Evolutionary conservation across 305 asterid genomes (phyloP), one percentile per base, ranked within the genome.

Genomic region (Vinca major): DNA sequence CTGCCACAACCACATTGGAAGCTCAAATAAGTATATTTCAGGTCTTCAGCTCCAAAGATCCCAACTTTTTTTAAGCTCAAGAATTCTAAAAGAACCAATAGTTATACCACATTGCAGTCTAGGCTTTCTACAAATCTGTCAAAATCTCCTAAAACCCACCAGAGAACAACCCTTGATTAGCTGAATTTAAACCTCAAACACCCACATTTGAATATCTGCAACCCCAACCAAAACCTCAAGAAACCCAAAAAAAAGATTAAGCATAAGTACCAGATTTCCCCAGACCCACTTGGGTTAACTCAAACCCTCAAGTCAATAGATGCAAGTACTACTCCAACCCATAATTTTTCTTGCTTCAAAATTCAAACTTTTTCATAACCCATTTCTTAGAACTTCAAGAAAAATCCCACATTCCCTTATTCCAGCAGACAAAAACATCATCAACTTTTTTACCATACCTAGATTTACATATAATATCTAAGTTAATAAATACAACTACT

Each of bases 121-220:
- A 68, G 73, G 62, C 58, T 41, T 56, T 66, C 9, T 36, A 55
- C 19, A 51, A 68, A 39, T 56, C 68, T 20, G 51, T 40, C 52
- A 58, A 52, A 66, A 62, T 26, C 37, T 50, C 54, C 61, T 12
- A 13, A 40, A 65, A 20, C 16, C 48, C 33, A 43, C 57, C 11
- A 44, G 40, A 55, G 39, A 64, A 40, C 33, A 19, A 40, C 36
- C 5, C 17, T 14, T 60, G 39, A 48, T 69, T 64, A 60, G 66
- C 66, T 63, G 17, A 33, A 44, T 49, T 55, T 19, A 36, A 36
- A 36, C 75, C 51, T 17, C 48, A 40, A 5, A 55, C 65, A 65
- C 20, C 76, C 43, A 62, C 74, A 70, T 61, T 69, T 37, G 61
- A 44, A n/a, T 33, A 33, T 49, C 4, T 49, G 21, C 60, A 69